Evolutionary conservation across 2,329 filamentous ascomycete species (phyloP).

Genomic region (Cladosporium sp.): DNA sequence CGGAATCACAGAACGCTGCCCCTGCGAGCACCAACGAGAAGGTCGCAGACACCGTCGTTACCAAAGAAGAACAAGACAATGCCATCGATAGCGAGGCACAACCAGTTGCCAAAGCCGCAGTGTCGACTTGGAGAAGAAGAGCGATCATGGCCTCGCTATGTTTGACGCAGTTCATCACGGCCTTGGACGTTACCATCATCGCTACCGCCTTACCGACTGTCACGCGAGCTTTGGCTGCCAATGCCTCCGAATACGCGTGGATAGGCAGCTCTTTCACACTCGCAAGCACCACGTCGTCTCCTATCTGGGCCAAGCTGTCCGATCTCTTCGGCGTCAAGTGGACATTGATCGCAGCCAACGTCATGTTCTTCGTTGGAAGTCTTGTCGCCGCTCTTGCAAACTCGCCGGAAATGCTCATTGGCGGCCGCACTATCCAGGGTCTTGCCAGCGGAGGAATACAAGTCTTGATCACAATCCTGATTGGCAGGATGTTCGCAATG

Average conservation of each 20-base stretch:
- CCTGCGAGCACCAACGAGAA: not conserved
- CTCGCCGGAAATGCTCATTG: constrained; percentile 48
- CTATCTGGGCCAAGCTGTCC: constrained; percentile 64
- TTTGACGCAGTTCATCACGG: constrained; percentile 11
- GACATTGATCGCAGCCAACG: constrained; percentile 60
- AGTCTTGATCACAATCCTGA: constrained; percentile 50
- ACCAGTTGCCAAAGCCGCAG: not conserved
- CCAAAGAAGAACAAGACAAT: not conserved
- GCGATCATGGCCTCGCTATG: constrained; percentile 12
- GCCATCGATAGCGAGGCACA: not conserved
- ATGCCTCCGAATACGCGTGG: constrained; percentile 55
- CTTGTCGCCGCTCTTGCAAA: constrained; percentile 27
- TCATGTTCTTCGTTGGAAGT: constrained; percentile 40
- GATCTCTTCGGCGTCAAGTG: constrained; percentile 69
- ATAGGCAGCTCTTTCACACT: constrained; percentile 57
- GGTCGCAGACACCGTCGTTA: not conserved
- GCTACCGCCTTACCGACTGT: constrained; percentile 65
- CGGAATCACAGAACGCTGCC: not conserved
- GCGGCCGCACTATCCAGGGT: constrained; percentile 59
- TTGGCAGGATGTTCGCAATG: constrained; percentile 54
- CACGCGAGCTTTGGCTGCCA: constrained; percentile 39
- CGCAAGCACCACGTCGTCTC: constrained; percentile 53
- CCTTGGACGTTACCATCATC: constrained; percentile 52
- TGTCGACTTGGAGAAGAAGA: constrained; percentile 2
- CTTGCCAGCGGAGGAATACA: constrained; percentile 51